Conservation (phyloP, 2,329 filamentous ascomycete species). For the Cryphonectria japonica region DNA sequence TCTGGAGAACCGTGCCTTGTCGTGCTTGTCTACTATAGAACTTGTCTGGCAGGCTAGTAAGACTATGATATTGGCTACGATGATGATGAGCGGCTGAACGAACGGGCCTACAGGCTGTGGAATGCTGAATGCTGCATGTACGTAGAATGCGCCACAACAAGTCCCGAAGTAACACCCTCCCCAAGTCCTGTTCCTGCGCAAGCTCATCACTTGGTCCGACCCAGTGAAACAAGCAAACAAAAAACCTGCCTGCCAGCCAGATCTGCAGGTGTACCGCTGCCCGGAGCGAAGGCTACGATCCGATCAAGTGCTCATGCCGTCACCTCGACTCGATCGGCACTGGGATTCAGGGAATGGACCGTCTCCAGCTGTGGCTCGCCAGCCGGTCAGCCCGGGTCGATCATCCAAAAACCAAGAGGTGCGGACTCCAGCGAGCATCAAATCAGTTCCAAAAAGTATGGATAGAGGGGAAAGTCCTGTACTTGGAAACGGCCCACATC, state of each 20-base stretch:
- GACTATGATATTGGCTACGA: background rate
- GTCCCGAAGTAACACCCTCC: background rate
- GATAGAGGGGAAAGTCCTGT: background rate
- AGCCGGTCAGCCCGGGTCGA: background rate
- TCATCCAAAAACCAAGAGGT: background rate
- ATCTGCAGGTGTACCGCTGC: background rate
- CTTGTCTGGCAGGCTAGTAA: background rate
- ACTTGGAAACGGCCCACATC: background rate
- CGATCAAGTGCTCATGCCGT: constrained; percentile 1
- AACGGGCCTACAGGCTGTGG: background rate
- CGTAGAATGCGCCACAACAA: background rate
- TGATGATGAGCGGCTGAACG: background rate
- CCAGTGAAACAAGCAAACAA: background rate
- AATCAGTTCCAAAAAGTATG: background rate
- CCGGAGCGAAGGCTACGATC: constrained; percentile 3
- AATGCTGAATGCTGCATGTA: background rate
- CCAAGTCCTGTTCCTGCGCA: background rate
- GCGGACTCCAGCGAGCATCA: background rate
- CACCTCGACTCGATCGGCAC: constrained; percentile 1
- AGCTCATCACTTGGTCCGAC: background rate
- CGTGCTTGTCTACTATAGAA: background rate
- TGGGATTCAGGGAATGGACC: background rate
- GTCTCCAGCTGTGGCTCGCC: background rate
- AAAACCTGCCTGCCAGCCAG: background rate
- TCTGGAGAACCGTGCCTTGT: background rate